phyloP scores from a whole-genome alignment of 2,329 filamentous ascomycete species.

The Fusarium xylarioides region DNA sequence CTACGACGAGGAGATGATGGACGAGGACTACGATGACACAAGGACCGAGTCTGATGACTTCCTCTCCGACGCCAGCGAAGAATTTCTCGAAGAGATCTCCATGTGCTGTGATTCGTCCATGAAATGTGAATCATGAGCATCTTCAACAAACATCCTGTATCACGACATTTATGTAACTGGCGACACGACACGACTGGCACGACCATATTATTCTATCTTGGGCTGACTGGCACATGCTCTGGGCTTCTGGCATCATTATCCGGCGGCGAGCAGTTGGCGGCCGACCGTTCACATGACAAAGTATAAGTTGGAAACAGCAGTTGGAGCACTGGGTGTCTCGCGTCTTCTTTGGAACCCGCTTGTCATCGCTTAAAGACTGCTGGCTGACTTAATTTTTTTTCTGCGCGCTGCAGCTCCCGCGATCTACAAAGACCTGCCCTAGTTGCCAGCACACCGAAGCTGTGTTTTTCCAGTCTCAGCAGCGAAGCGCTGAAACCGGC shows the following conservation, averaged over 20 bases:
- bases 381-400: slow-evolving; percentile 55
- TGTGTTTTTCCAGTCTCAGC: slow-evolving; percentile 98
- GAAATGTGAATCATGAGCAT: slow-evolving; percentile 29
- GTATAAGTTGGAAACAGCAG: slow-evolving; percentile 38
- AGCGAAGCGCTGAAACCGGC: slow-evolving; percentile 94
- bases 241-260: slow-evolving; percentile 15
- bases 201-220: slow-evolving; percentile 1
- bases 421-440: slow-evolving; percentile 86
- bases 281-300: slow-evolving; percentile 24
- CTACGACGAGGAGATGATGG: slow-evolving; percentile 52
- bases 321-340: slow-evolving; percentile 37
- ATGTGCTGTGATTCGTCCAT: slow-evolving; percentile 30
- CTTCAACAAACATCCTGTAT: not conserved
- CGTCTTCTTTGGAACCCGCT: slow-evolving; percentile 44
- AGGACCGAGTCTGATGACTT: slow-evolving; percentile 31
- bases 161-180: slow-evolving; percentile 13
- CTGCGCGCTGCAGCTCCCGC: slow-evolving; percentile 77
- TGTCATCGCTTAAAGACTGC: slow-evolving; percentile 43
- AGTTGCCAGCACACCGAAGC: slow-evolving; percentile 87
- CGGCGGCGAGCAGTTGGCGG: slow-evolving; percentile 30
- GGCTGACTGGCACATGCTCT: slow-evolving; percentile 42
- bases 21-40: slow-evolving; percentile 34
- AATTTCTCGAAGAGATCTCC: slow-evolving; percentile 36
- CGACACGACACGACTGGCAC: slow-evolving; percentile 27
- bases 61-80: slow-evolving; percentile 35